Evolutionary conservation across 75 land plant species (phyloP).

Genomic region (Ceratopteris richardii): DNA sequence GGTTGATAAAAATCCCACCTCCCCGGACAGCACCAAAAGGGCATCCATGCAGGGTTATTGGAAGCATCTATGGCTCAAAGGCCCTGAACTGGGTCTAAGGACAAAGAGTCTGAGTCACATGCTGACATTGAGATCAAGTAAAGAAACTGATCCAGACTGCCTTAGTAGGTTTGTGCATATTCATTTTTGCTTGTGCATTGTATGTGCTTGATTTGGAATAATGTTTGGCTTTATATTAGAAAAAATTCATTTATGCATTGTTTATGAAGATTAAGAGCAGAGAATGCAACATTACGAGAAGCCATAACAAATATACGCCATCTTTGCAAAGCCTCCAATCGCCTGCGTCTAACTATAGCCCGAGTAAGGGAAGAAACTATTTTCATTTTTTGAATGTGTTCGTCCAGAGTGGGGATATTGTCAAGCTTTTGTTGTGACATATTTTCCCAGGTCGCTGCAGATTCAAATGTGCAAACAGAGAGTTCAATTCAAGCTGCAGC

Average conservation of each 20-base stretch:
- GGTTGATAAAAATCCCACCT: background rate
- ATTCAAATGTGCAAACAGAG: conserved; percentile 8
- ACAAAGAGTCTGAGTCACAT: background rate
- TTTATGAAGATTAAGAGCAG: conserved; percentile 59
- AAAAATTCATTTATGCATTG: background rate
- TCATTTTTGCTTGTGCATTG: too few relatives aligned
- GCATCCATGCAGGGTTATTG: background rate
- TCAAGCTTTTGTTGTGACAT: background rate
- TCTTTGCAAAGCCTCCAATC: conserved; percentile 54
- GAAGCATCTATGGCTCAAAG: conserved; percentile 1
- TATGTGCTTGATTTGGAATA: too few relatives aligned
- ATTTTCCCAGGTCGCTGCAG: background rate
- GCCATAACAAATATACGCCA: conserved; percentile 70
- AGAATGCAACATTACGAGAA: conserved; percentile 83
- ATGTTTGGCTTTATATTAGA: too few relatives aligned
- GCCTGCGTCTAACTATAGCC: conserved; percentile 54
- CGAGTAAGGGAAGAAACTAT: conserved; percentile 4
- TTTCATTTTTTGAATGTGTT: background rate
- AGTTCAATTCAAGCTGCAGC: conserved; percentile 11
- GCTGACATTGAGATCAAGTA: background rate
- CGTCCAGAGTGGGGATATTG: background rate
- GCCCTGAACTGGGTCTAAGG: background rate
- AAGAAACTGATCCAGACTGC: background rate
- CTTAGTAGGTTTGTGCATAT: background rate
- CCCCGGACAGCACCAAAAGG: background rate